Conservation (phyloP, 2,329 filamentous ascomycete species). For the Ceratocystis alfenasii region DNA sequence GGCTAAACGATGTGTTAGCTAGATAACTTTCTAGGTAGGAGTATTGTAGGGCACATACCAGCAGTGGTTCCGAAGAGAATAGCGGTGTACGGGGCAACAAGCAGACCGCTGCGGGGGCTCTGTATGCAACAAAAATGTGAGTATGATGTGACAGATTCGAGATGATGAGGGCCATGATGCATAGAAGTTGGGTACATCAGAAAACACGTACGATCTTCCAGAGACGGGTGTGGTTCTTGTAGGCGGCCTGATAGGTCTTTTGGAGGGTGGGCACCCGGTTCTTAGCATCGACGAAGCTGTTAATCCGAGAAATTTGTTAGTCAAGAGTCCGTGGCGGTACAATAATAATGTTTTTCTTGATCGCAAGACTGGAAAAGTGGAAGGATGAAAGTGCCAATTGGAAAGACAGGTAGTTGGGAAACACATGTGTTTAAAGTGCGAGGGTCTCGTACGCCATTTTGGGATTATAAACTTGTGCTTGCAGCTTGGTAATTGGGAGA, state of each 20-base stretch:
- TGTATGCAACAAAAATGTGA: constrained; percentile 28
- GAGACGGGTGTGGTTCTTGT: constrained; percentile 54
- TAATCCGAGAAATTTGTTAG: constrained; percentile 24
- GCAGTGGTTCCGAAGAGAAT: constrained; percentile 50
- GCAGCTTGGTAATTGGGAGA: constrained; percentile 7
- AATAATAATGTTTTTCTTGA: neutral
- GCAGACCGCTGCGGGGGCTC: constrained; percentile 51
- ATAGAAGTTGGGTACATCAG: neutral
- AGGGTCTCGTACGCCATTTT: constrained; percentile 32
- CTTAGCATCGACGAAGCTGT: constrained; percentile 53
- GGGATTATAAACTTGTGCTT: constrained; percentile 22
- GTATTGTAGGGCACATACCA: constrained; percentile 38
- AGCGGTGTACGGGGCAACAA: constrained; percentile 58
- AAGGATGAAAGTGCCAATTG: neutral
- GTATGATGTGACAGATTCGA: constrained; percentile 20
- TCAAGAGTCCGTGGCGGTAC: too few species aligned
- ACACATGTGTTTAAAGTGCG: neutral
- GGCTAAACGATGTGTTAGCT: constrained; percentile 31
- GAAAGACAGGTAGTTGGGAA: neutral
- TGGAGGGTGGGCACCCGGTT: constrained; percentile 69
- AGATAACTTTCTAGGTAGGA: neutral
- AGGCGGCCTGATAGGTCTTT: constrained; percentile 61
- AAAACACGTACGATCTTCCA: constrained; percentile 61
- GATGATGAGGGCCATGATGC: neutral
- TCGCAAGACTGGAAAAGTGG: neutral